Conservation (phyloP, 192 early-diverging fungal species). For the Mortierella hygrophila region DNA sequence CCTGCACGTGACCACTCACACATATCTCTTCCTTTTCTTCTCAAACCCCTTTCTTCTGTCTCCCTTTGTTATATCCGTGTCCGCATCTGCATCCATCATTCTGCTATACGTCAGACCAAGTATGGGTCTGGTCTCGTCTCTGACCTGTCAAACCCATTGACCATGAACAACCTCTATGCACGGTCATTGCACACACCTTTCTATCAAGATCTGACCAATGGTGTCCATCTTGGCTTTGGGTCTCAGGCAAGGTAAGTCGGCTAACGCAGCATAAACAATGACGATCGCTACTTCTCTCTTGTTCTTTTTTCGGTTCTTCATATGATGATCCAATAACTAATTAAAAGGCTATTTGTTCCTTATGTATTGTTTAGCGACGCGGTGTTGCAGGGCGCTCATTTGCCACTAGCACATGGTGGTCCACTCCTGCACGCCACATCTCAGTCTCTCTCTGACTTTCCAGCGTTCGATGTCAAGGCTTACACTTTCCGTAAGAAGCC, state of each 20-base stretch:
- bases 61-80: not conserved
- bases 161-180: conserved; percentile 45
- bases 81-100: not conserved
- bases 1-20: conserved; percentile 12
- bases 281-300: not conserved
- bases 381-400: conserved; percentile 21
- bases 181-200: conserved; percentile 50
- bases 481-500: conserved; percentile 55
- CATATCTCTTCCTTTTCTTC: not conserved
- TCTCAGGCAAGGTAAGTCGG: conserved; percentile 15
- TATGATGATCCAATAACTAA: not conserved
- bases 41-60: not conserved
- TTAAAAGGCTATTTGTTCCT: not conserved
- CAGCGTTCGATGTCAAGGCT: conserved; percentile 50
- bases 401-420: conserved; percentile 19
- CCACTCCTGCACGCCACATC: conserved; percentile 10
- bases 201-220: conserved; percentile 30
- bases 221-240: conserved; percentile 18
- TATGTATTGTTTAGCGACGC: conserved; percentile 2
- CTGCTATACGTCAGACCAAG: not conserved
- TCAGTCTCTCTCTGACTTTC: conserved; percentile 12
- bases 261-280: no score
- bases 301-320: not conserved
- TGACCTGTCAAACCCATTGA: conserved; percentile 25
- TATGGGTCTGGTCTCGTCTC: conserved; percentile 9